Evolutionary conservation across 805 yeast species (phyloP).

Genomic region (Zygosaccharomyces siamensis): DNA sequence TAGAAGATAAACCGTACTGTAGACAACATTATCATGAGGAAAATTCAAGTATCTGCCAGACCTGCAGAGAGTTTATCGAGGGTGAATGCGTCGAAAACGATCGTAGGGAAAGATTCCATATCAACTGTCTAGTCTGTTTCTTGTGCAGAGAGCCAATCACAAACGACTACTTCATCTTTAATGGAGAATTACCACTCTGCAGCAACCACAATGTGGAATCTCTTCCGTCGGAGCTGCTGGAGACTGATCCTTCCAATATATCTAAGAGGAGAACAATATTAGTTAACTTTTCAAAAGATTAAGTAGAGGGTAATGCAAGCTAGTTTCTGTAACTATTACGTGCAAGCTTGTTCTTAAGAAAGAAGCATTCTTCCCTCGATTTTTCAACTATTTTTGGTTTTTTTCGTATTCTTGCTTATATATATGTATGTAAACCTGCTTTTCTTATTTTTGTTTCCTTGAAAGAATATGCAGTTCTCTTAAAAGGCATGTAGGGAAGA

Average conservation of each 20-base stretch:
- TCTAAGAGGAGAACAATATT: slow-evolving; percentile 33
- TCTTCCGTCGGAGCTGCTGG: slow-evolving; percentile 15
- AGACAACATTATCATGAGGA: slow-evolving; percentile 65
- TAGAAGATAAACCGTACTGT: slow-evolving; percentile 78
- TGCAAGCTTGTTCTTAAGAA: background rate
- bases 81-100: slow-evolving; percentile 87
- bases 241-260: slow-evolving; percentile 12
- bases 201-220: slow-evolving; percentile 29
- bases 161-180: slow-evolving; percentile 46
- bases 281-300: slow-evolving; percentile 19
- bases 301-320: background rate
- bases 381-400: background rate
- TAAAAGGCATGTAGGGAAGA: slow-evolving; percentile 4
- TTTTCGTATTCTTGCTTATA: background rate
- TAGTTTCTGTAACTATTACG: background rate
- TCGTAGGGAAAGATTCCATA: slow-evolving; percentile 66
- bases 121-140: slow-evolving; percentile 63
- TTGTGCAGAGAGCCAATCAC: slow-evolving; percentile 50
- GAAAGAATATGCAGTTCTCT: slow-evolving; percentile 2
- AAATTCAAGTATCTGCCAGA: slow-evolving; percentile 69
- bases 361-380: background rate
- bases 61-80: slow-evolving; percentile 74
- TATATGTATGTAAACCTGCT: background rate
- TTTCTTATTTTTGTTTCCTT: background rate
- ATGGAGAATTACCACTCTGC: slow-evolving; percentile 29